phyloP scores from a whole-genome alignment of 2,329 filamentous ascomycete species.

The Coniosporium tulheliwenetii region DNA sequence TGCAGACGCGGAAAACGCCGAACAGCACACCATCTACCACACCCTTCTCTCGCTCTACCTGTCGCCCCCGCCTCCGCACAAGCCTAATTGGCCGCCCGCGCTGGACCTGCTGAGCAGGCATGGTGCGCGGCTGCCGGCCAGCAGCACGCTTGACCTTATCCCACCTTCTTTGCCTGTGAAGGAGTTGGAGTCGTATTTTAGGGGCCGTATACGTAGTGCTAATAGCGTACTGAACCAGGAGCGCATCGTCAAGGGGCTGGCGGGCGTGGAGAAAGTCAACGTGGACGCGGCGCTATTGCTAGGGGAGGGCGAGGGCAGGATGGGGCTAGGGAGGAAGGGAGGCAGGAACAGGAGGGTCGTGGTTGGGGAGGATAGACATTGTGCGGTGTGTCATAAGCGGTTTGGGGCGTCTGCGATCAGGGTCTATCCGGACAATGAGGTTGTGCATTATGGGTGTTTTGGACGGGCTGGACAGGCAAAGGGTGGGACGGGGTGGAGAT shows the following conservation, averaged over 20 bases:
- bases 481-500: too few species aligned
- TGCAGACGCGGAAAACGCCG: constrained; percentile 35
- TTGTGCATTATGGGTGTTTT: constrained; percentile 34
- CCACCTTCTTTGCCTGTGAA: constrained; percentile 63
- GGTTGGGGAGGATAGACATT: constrained; percentile 76
- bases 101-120: constrained; percentile 81
- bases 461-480: constrained; percentile 1
- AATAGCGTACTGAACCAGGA: constrained; percentile 71
- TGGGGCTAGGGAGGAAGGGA: constrained; percentile 42
- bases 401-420: constrained; percentile 83
- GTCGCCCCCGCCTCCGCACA: constrained; percentile 57
- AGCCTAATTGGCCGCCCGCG: constrained; percentile 61
- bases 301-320: constrained; percentile 49
- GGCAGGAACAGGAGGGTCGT: constrained; percentile 54
- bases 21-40: constrained; percentile 70
- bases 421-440: constrained; percentile 56
- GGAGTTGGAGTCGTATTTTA: constrained; percentile 80
- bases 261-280: constrained; percentile 64
- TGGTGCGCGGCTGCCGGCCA: constrained; percentile 76
- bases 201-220: constrained; percentile 72
- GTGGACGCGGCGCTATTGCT: constrained; percentile 59
- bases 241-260: constrained; percentile 59
- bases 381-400: constrained; percentile 83
- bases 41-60: constrained; percentile 82
- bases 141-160: constrained; percentile 72